phyloP scores from a whole-genome alignment of 164 flowering plant species.

The Houttuynia cordata region DNA sequence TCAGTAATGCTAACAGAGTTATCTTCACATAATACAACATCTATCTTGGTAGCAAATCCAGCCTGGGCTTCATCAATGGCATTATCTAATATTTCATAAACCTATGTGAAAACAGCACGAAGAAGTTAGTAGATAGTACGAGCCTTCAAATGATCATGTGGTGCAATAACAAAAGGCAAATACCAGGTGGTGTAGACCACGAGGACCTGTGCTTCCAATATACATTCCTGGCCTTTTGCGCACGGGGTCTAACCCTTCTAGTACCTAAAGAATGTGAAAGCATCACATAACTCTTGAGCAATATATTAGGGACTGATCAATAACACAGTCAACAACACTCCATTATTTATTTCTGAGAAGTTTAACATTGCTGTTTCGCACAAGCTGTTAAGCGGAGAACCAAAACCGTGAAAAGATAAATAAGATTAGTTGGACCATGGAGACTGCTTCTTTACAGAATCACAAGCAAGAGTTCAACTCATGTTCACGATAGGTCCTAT shows the following conservation, averaged over 20 bases:
- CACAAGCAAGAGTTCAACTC: too few species aligned
- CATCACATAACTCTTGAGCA: slow-evolving; percentile 1
- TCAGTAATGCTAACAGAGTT: slow-evolving; percentile 87
- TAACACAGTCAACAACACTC: not conserved
- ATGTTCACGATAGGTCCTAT: too few species aligned
- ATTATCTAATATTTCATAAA: slow-evolving; percentile 95
- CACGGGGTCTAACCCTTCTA: slow-evolving; percentile 95
- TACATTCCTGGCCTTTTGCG: slow-evolving; percentile 98
- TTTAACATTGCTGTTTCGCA: too few species aligned
- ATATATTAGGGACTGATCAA: not conserved
- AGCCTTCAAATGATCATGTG: too few species aligned
- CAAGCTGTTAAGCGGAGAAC: too few species aligned
- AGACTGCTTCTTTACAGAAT: too few species aligned
- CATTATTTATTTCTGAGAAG: too few species aligned
- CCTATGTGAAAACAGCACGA: slow-evolving; percentile 37
- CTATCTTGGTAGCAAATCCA: slow-evolving; percentile 71
- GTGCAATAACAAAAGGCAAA: not conserved
- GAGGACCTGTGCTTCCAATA: slow-evolving; percentile 93
- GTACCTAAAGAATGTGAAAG: slow-evolving; percentile 36
- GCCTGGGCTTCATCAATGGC: slow-evolving; percentile 98
- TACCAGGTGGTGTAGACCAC: slow-evolving; percentile 97
- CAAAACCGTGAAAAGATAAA: too few species aligned
- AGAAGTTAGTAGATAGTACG: not conserved
- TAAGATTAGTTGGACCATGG: too few species aligned
- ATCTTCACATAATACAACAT: slow-evolving; percentile 62